phyloP scores from a whole-genome alignment of 2,329 filamentous ascomycete genomes.

The Phoma sp. region DNA sequence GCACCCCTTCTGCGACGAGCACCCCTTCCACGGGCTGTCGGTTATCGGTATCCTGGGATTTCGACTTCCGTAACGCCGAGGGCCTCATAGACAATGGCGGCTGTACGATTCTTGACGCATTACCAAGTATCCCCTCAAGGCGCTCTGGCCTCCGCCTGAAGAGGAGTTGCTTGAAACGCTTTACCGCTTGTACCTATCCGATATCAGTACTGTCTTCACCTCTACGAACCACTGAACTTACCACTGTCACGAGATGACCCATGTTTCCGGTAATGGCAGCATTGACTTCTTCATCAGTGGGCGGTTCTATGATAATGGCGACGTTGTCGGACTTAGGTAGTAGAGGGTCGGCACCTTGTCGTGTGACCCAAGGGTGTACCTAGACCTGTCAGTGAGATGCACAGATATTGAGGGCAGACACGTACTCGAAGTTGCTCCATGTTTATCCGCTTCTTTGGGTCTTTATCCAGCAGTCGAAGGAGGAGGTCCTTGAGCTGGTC shows the following conservation, averaged over 20 bases:
- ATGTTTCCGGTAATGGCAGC: conserved; percentile 91
- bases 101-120: conserved; percentile 64
- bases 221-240: conserved; percentile 48
- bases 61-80: conserved; percentile 51
- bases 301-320: conserved; percentile 77
- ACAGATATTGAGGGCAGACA: too few species aligned
- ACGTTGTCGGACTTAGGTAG: conserved; percentile 87
- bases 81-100: conserved; percentile 62
- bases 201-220: conserved; percentile 6
- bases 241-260: conserved; percentile 83
- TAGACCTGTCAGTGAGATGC: conserved; percentile 50
- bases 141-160: conserved; percentile 62
- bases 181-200: conserved; percentile 82
- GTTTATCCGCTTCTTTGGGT: conserved; percentile 80
- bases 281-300: conserved; percentile 89
- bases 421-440: conserved; percentile 84
- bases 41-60: conserved; percentile 61
- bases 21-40: conserved; percentile 58
- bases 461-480: conserved; percentile 77
- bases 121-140: conserved; percentile 67
- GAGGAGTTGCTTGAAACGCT: conserved; percentile 82
- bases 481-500: conserved; percentile 79
- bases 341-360: conserved; percentile 76
- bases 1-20: conserved; percentile 62
- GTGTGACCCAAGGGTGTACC: conserved; percentile 95